Percentiles rank a stretch among this genome's conserved stretches.
Conservation (phyloP, 768 basidiomycete species). For the Lactarius indigo region DNA sequence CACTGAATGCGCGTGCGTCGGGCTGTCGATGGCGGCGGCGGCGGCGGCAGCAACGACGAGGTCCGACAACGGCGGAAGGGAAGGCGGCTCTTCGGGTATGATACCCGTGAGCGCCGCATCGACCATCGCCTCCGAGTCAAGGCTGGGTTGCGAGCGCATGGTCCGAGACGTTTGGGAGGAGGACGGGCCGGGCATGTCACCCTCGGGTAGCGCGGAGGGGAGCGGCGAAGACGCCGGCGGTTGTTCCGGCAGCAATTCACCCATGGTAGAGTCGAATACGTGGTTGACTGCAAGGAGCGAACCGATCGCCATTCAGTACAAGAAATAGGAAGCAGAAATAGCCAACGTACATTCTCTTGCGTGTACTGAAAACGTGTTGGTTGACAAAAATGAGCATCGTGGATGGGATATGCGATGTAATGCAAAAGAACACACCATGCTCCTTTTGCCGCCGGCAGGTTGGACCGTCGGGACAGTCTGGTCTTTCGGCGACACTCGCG, state of each 20-base stretch:
- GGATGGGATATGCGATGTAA: neutral
- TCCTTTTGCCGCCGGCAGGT: constrained; percentile 61
- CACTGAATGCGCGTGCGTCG: constrained; percentile 27
- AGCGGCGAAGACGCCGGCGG: neutral
- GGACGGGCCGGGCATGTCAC: neutral
- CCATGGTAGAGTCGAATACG: constrained; percentile 27
- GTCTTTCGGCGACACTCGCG: constrained; percentile 49
- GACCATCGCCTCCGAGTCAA: constrained; percentile 19
- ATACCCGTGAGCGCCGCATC: constrained; percentile 14
- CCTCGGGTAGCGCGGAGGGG: constrained; percentile 1
- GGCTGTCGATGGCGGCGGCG: neutral
- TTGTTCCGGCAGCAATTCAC: neutral
- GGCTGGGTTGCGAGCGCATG: constrained; percentile 15
- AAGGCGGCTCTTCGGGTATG: constrained; percentile 11
- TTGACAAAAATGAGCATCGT: constrained; percentile 5
- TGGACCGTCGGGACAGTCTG: constrained; percentile 65
- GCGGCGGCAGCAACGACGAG: neutral
- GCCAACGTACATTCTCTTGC: constrained; percentile 66
- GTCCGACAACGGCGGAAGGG: constrained; percentile 16
- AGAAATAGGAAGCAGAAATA: neutral
- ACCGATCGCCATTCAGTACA: neutral
- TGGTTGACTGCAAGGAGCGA: constrained; percentile 32
- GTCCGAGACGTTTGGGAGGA: constrained; percentile 8
- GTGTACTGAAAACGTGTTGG: constrained; percentile 45
- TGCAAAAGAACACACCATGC: constrained; percentile 44